Evolutionary conservation across 345 rosid genomes (phyloP).

Genomic region (Melaleuca alternifolia): DNA sequence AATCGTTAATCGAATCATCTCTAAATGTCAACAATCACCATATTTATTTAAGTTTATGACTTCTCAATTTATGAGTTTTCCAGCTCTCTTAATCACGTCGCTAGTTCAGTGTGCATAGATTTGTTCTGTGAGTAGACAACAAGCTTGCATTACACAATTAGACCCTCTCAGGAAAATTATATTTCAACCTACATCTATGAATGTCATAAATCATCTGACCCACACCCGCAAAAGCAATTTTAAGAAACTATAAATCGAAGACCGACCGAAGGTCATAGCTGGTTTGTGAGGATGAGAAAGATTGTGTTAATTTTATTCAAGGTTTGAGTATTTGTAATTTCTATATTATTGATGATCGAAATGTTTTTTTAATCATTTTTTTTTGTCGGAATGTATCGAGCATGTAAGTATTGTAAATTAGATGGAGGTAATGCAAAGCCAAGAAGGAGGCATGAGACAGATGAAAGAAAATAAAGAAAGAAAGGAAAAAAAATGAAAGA

Average conservation of each 20-base stretch:
- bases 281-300: neutral
- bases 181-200: neutral
- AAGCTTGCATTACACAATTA: neutral
- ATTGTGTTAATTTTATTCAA: too few species aligned
- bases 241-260: neutral
- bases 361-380: too few species aligned
- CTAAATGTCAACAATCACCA: neutral
- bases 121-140: neutral
- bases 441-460: too few species aligned
- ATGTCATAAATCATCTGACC: neutral
- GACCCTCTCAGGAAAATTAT: neutral
- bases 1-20: neutral
- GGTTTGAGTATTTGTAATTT: too few species aligned
- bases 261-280: neutral
- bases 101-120: neutral
- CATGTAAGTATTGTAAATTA: too few species aligned
- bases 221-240: neutral
- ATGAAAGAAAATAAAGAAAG: too few species aligned
- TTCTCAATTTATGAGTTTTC: neutral
- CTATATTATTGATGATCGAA: too few species aligned
- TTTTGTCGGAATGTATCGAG: too few species aligned
- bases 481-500: too few species aligned
- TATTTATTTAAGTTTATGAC: neutral
- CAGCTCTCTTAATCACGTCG: neutral
- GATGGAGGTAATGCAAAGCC: too few species aligned